Conservation (phyloP, 2,329 filamentous ascomycete species). For the Cytospora paraplurivora region DNA sequence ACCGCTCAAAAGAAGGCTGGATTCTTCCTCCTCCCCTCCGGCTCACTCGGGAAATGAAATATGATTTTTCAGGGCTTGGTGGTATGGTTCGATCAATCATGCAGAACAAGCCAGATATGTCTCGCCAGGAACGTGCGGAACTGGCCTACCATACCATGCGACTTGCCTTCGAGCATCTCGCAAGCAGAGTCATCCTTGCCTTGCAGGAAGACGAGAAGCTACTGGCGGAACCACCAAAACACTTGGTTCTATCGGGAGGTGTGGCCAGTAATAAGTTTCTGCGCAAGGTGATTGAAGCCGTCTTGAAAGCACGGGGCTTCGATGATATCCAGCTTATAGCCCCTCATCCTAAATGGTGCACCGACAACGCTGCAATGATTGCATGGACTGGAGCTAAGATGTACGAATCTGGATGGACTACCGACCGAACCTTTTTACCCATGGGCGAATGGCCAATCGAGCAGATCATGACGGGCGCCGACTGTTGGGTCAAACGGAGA, state of each 20-base stretch:
- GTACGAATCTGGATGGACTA: constrained; percentile 75
- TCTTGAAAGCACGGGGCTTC: constrained; percentile 68
- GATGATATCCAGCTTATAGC: constrained; percentile 63
- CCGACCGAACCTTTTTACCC: constrained; percentile 60
- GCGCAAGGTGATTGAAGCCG: constrained; percentile 60
- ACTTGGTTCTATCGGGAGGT: constrained; percentile 83
- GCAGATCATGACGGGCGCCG: constrained; percentile 58
- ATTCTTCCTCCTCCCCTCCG: constrained; percentile 67
- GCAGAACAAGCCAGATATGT: constrained; percentile 39
- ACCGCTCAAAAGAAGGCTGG: constrained; percentile 56
- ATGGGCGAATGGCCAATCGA: constrained; percentile 77
- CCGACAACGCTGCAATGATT: constrained; percentile 97
- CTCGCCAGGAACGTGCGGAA: constrained; percentile 61
- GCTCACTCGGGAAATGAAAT: constrained; percentile 59
- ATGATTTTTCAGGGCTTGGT: constrained; percentile 74
- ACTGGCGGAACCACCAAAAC: constrained; percentile 44
- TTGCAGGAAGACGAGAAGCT: constrained; percentile 44
- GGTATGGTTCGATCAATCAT: constrained; percentile 55
- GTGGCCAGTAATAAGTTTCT: constrained; percentile 86
- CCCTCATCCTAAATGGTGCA: constrained; percentile 79
- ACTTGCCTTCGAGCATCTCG: constrained; percentile 84
- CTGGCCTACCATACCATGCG: constrained; percentile 77
- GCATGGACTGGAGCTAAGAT: constrained; percentile 93
- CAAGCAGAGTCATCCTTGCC: constrained; percentile 70
- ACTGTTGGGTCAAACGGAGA: constrained; percentile 45